Percentiles rank a stretch among this genome's conserved stretches.
Evolutionary conservation across 2,329 filamentous ascomycete species (phyloP).

Genomic region (Polytolypa hystricis): DNA sequence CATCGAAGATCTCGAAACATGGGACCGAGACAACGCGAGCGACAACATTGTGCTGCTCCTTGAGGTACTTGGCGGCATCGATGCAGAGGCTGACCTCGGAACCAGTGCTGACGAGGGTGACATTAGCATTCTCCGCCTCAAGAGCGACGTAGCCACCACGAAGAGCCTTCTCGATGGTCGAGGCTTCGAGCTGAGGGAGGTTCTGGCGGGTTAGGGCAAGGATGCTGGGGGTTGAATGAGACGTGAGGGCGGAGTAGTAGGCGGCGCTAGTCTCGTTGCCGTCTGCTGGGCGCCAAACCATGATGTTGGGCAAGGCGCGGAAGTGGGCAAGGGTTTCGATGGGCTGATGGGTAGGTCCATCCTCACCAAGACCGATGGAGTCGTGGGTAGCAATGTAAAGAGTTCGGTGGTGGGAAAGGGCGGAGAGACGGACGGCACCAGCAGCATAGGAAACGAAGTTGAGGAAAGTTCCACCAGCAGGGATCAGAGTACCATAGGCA

Average conservation of each 20-base stretch:
- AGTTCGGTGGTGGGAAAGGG: constrained; percentile 77
- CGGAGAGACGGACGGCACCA: constrained; percentile 85
- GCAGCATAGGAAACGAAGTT: constrained; percentile 99
- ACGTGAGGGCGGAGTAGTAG: constrained; percentile 89
- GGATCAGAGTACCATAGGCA: constrained; percentile 90
- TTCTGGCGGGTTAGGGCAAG: constrained; percentile 95
- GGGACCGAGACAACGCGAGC: constrained; percentile 91
- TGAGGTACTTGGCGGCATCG: constrained; percentile 82
- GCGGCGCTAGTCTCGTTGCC: constrained; percentile 97
- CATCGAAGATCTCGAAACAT: constrained; percentile 94
- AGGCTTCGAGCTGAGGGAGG: constrained; percentile 93
- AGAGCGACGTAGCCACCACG: constrained; percentile 93
- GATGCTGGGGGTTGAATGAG: constrained; percentile 82
- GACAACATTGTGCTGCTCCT: constrained; percentile 76
- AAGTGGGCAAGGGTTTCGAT: constrained; percentile 98
- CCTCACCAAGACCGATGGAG: constrained; percentile 97
- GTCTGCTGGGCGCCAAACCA: constrained; percentile 98
- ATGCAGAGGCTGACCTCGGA: constrained; percentile 92
- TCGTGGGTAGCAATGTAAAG: constrained; percentile 98
- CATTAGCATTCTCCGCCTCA: constrained; percentile 69
- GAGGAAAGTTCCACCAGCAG: constrained; percentile 91
- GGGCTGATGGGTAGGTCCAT: constrained; percentile 96
- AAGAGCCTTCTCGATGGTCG: constrained; percentile 73
- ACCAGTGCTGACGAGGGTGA: constrained; percentile 89
- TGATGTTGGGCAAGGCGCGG: constrained; percentile 96